Evolutionary conservation across 1,284 basidiomycete genomes (phyloP).

Genomic region (Trametes versicolor): DNA sequence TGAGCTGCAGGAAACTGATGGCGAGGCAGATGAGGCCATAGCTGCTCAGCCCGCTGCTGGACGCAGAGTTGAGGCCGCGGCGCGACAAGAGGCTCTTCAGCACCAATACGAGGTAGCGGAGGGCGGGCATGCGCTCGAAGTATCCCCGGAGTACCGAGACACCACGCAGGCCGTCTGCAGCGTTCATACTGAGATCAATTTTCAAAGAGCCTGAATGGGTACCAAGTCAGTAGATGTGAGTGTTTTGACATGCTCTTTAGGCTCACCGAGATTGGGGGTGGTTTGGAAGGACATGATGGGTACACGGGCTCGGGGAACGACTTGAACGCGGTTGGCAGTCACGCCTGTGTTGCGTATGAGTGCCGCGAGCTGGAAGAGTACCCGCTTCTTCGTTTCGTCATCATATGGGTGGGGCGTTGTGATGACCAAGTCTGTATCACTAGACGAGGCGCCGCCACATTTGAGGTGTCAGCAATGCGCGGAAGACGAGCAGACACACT

Average conservation of each 20-base stretch:
- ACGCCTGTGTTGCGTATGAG: constrained; percentile 42
- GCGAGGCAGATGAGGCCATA: constrained; percentile 79
- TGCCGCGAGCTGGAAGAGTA: constrained; percentile 42
- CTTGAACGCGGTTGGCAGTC: constrained; percentile 50
- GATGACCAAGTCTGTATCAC: constrained; percentile 50
- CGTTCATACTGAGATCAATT: constrained; percentile 77
- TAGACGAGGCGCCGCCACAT: constrained; percentile 15
- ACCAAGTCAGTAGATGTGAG: background rate
- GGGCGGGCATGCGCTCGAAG: constrained; percentile 66
- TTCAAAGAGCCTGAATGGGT: constrained; percentile 61
- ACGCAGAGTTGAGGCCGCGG: constrained; percentile 77
- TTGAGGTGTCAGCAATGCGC: background rate
- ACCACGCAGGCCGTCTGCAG: constrained; percentile 69
- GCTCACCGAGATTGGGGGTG: constrained; percentile 49
- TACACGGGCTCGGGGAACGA: constrained; percentile 64
- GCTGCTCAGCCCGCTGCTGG: constrained; percentile 76
- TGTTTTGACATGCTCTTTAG: background rate
- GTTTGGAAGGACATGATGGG: constrained; percentile 69
- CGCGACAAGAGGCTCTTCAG: constrained; percentile 77
- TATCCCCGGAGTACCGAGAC: constrained; percentile 68
- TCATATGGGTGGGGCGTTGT: constrained; percentile 34
- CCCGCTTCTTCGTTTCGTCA: constrained; percentile 34
- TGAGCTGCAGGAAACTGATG: constrained; percentile 79
- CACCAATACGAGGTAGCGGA: constrained; percentile 73
- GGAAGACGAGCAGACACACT: constrained; percentile 5